Evolutionary conservation across 2,329 filamentous ascomycete species (phyloP).

Genomic region (Allantophomopsis lycopodina): DNA sequence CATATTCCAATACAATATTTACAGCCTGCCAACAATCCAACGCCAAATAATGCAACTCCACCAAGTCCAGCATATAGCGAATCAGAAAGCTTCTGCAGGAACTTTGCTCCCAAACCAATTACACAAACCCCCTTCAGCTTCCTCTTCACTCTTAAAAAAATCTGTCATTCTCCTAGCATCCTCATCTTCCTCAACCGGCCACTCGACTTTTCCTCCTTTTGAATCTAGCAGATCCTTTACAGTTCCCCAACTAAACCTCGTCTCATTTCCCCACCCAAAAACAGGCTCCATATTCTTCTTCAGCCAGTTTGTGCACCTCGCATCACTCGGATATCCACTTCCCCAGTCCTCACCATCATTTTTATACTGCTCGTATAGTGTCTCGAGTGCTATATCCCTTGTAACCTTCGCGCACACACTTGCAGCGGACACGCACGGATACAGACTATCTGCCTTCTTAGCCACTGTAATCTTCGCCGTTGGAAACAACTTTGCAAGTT

Average conservation of each 20-base stretch:
- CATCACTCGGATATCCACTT: slow-evolving; percentile 86
- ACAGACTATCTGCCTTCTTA: slow-evolving; percentile 87
- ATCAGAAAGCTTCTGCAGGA: slow-evolving; percentile 15
- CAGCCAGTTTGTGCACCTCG: slow-evolving; percentile 68
- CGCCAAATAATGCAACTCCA: no score
- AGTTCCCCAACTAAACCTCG: slow-evolving; percentile 90
- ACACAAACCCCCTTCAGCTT: slow-evolving; percentile 32
- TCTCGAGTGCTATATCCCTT: slow-evolving; percentile 75
- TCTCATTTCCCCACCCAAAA: slow-evolving; percentile 91
- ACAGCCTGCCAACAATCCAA: no score
- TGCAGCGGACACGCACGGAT: slow-evolving; percentile 84
- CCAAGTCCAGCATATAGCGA: no score
- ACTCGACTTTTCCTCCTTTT: slow-evolving; percentile 67
- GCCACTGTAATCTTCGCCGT: slow-evolving; percentile 61
- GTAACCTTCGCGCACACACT: slow-evolving; percentile 96
- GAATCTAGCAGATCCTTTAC: slow-evolving; percentile 71
- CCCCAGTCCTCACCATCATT: slow-evolving; percentile 50
- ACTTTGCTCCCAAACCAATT: slow-evolving; percentile 59
- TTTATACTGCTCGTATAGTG: slow-evolving; percentile 38
- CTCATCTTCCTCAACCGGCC: slow-evolving; percentile 63
- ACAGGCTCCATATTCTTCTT: slow-evolving; percentile 78
- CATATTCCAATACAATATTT: no score
- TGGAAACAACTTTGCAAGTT: slow-evolving; percentile 74
- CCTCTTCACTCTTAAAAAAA: slow-evolving; percentile 41
- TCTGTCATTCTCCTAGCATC: slow-evolving; percentile 60